Evolutionary conservation across 352 stramenopile genomes (phyloP), one percentile per base, ranked within the genome.

Genomic region (Phytophthora parvispora): DNA sequence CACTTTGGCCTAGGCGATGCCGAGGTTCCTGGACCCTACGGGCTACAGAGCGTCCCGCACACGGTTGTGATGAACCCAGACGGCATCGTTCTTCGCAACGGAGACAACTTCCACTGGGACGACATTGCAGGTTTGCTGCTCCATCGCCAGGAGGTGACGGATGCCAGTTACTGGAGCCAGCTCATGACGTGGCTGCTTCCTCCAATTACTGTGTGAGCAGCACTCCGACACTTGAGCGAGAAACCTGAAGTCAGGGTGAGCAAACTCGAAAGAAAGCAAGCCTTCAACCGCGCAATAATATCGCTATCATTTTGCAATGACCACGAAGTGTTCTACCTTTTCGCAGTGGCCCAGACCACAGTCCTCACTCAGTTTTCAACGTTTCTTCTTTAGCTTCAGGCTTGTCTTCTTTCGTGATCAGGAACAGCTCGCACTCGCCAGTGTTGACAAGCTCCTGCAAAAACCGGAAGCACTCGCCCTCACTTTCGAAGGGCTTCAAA

Each of bases 381-480:
- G 31, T 8, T 51, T 50, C 32, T 49, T 58, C 28, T 1, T 16
- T 57, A 22, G 24, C n/a, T 6, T 51, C 9, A 3, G 20, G 28
- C 27, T 53, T 25, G 2, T 57, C 22, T 9, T 68, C 54, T 42
- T 72, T 77, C n/a, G 24, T 55, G 51, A 91, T 78, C 42, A 78
- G 8, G 49, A 92, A 93, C n/a, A 93, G 50, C 62, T 93, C 86
- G 36, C 83, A 93, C 61, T 93, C 84, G 50, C 84, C 86, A 28
- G 82, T 91, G 42, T 81, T 73, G 27, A 87, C 63, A n/a, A 93
- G 74, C 48, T 92, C 82, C 60, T 93, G 80, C 4, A 93, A 72
- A 34, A 91, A 93, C 40, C 65, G 56, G 6, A 69, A 83, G 54
- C 81, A 90, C 45, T 74, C 68, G 15, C 72, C 72, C 34, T 90